Percentiles rank a stretch among this genome's conserved stretches.
Conservation (phyloP, 768 basidiomycete genomes). For the Rhodocollybia butyracea region DNA sequence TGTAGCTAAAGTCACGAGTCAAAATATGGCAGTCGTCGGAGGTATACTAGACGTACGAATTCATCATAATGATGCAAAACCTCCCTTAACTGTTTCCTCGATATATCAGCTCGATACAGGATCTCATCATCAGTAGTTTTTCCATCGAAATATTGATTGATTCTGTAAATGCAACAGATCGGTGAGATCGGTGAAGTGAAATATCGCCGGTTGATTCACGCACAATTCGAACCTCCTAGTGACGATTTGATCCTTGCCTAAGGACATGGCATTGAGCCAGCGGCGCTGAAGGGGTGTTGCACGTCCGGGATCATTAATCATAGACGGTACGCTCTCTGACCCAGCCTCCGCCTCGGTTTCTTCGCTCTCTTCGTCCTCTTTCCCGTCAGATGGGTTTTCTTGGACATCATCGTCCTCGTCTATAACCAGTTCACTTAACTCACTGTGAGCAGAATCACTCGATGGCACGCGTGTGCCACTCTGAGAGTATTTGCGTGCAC, state of each 20-base stretch:
- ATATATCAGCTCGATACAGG: slow-evolving; percentile 82
- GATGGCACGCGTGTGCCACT: slow-evolving; percentile 38
- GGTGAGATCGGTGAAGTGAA: not conserved
- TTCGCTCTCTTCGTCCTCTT: slow-evolving; percentile 22
- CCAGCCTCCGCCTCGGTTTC: slow-evolving; percentile 40
- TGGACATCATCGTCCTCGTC: slow-evolving; percentile 30
- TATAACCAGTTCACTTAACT: slow-evolving; percentile 37
- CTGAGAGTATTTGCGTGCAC: slow-evolving; percentile 39
- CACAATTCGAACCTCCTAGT: slow-evolving; percentile 78
- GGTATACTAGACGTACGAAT: slow-evolving; percentile 46
- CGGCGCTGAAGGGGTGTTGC: slow-evolving; percentile 76
- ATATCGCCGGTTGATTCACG: slow-evolving; percentile 24
- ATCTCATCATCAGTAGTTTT: slow-evolving; percentile 92
- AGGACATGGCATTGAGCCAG: slow-evolving; percentile 91
- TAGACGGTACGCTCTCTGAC: slow-evolving; percentile 52
- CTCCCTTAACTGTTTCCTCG: slow-evolving; percentile 78
- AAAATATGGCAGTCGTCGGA: slow-evolving; percentile 2
- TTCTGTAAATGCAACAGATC: slow-evolving; percentile 31
- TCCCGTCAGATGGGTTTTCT: slow-evolving; percentile 7
- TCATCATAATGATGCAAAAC: slow-evolving; percentile 85
- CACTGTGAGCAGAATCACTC: slow-evolving; percentile 39
- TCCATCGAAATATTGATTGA: slow-evolving; percentile 93
- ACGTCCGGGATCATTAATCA: slow-evolving; percentile 80
- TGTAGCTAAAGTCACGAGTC: slow-evolving; percentile 29
- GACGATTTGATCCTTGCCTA: slow-evolving; percentile 69